phyloP scores from a whole-genome alignment of 2,329 filamentous ascomycete species.

The Lachnellula subtilissima region DNA sequence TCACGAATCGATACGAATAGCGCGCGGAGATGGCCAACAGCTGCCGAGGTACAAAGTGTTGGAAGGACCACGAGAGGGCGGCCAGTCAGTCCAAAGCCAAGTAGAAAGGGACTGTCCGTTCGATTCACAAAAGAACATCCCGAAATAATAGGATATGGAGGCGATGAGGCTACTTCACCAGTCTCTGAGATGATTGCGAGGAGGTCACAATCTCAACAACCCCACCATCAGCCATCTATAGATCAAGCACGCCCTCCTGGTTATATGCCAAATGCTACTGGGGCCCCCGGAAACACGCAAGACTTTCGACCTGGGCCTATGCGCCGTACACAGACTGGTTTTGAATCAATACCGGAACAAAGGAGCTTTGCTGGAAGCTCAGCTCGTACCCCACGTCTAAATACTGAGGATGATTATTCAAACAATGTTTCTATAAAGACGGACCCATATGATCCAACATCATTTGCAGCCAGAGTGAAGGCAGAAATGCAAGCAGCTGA shows the following conservation, averaged over 20 bases:
- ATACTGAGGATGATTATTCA: neutral
- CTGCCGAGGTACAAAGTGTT: conserved; percentile 35
- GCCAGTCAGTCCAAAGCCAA: conserved; percentile 36
- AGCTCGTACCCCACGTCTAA: neutral
- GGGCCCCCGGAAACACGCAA: conserved; percentile 31
- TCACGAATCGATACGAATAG: conserved; percentile 42
- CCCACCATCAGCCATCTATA: conserved; percentile 7
- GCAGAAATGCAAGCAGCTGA: conserved; percentile 58
- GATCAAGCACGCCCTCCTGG: conserved; percentile 4
- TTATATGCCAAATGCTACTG: neutral
- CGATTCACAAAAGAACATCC: conserved; percentile 68
- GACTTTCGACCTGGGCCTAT: conserved; percentile 50
- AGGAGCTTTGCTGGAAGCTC: conserved; percentile 3
- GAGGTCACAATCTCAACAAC: conserved; percentile 31
- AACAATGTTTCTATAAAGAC: neutral
- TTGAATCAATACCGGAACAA: conserved; percentile 17
- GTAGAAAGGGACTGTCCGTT: conserved; percentile 66
- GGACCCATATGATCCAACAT: conserved; percentile 10
- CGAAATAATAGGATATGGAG: conserved; percentile 84
- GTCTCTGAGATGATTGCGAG: conserved; percentile 66
- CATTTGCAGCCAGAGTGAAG: conserved; percentile 39
- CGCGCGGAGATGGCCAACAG: conserved; percentile 47
- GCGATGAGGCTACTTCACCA: conserved; percentile 75
- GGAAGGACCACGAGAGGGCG: conserved; percentile 13
- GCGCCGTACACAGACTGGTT: conserved; percentile 55